These are phyloP conservation scores for Steccherinum ochraceum DNA, from an alignment of 768 basidiomycete species.

Conservation along the genomic window DNA sequence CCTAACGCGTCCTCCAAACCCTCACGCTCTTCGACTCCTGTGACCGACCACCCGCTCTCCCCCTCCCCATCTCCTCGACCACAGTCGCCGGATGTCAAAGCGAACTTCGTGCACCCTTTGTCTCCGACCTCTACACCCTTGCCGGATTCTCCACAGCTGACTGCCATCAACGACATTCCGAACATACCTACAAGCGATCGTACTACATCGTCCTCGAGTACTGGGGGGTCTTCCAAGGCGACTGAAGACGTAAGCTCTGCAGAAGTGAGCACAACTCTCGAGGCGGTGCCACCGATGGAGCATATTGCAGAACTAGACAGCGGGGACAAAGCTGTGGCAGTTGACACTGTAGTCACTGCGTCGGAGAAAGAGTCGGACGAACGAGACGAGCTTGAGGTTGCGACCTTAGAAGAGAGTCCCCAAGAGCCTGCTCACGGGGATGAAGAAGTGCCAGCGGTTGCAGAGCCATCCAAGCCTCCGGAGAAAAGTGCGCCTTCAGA, in stretches of 20 bases:
- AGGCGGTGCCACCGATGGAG: background rate
- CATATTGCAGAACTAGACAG: background rate
- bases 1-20: conserved; percentile 33
- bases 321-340: background rate
- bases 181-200: no score
- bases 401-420: no score
- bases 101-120: conserved; percentile 19
- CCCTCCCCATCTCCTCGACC: conserved; percentile 8
- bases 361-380: background rate
- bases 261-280: background rate
- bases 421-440: no score
- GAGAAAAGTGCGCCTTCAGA: no score
- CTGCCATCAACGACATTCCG: conserved; percentile 10
- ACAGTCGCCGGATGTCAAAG: background rate
- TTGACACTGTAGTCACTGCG: background rate
- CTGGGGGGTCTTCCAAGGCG: no score
- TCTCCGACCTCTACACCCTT: conserved; percentile 40
- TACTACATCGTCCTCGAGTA: no score
- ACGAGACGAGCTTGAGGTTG: no score
- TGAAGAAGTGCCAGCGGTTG: no score
- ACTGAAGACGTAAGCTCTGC: no score
- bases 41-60: conserved; percentile 24
- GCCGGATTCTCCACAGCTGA: conserved; percentile 31
- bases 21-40: conserved; percentile 32
- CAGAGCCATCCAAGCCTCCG: no score